Percentiles rank a stretch among this genome's conserved stretches.
Conservation (phyloP, 441 rosid species). For the Flueggea neowawraea region DNA sequence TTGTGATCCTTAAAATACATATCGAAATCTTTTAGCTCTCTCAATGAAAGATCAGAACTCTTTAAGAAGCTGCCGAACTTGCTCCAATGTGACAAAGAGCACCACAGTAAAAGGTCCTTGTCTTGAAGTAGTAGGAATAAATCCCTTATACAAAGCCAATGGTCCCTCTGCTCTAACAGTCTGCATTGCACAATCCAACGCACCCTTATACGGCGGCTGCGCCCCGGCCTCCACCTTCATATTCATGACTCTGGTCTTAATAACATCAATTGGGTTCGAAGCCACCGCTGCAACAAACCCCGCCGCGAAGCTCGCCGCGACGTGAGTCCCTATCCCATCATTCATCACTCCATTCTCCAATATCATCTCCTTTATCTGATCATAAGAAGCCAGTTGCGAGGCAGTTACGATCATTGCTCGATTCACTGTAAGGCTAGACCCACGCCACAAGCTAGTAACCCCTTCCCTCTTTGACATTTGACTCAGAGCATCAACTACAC, state of each 20-base stretch:
- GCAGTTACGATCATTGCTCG: constrained; percentile 88
- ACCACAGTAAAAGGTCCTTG: constrained; percentile 88
- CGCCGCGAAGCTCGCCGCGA: constrained; percentile 69
- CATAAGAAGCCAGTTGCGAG: constrained; percentile 78
- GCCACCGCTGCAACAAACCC: constrained; percentile 82
- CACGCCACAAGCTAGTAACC: constrained; percentile 66
- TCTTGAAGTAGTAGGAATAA: constrained; percentile 70
- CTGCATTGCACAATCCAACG: constrained; percentile 69
- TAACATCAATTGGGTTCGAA: constrained; percentile 85
- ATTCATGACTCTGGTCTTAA: constrained; percentile 85
- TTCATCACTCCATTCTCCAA: constrained; percentile 42
- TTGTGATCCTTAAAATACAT: too few species aligned
- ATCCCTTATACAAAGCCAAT: constrained; percentile 70
- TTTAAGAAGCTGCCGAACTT: too few species aligned
- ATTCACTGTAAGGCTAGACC: constrained; percentile 76
- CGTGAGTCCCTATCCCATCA: constrained; percentile 77
- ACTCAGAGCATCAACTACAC: too few species aligned
- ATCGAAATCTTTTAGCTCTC: too few species aligned
- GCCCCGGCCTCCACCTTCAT: constrained; percentile 67
- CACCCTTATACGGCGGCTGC: constrained; percentile 64
- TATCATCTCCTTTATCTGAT: constrained; percentile 67
- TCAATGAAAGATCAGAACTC: too few species aligned
- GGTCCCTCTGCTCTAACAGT: constrained; percentile 69
- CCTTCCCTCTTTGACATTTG: constrained; percentile 64
- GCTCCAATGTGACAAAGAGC: too few species aligned